Evolutionary conservation across 768 basidiomycete species (phyloP), one percentile per base, ranked within the genome.

Genomic region (Strobilomyces dryophilus): DNA sequence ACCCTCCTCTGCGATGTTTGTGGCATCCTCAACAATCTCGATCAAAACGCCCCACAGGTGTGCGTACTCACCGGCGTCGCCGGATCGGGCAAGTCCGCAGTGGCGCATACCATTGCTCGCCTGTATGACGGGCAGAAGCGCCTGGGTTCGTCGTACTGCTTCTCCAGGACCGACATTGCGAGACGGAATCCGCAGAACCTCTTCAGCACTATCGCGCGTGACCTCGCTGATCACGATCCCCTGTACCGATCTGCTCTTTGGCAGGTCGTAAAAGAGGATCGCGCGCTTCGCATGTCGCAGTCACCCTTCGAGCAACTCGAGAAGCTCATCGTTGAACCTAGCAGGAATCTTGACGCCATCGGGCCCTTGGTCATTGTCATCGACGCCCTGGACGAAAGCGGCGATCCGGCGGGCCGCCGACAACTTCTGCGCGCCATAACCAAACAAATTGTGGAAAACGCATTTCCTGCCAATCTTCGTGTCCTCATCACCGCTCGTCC

Each of bases 361-460:
- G 62, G 64, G 4, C 70, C 69, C 14, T 45, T 70, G 5, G 46
- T 70, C 14, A 49, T 70, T 20, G 58, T 72, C 41, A 60, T 71
- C 14, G 71, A 72, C 43, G 67, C 52, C 7, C 52, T 70, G 10
- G 64, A 68, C 43, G 56, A 35, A 35, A 35, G 34, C 9, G 34
- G 36, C 17, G 15, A 37, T 37, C 36, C 4, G 8, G 36, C 36
- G 3, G 6, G 18, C 36, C 61, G 61, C 11, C 37, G 35, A 20
- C 29, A 32, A 2, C 52, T 71, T 26, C 60, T 72, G 11, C 3
- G 17, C 3, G 35, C 52, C 24, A 29, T 65, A 7, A 24, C 21
- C 0, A 34, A n/a, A 15, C 27, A 36, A 7, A 29, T 53, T 5
- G 6, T 34, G 1, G 42, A 45, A 9, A n/a, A 42, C 15, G 8